Base-by-base conservation (phyloP, 2,329 filamentous ascomycete genomes). In the Ilyonectria mors-panacis region DNA sequence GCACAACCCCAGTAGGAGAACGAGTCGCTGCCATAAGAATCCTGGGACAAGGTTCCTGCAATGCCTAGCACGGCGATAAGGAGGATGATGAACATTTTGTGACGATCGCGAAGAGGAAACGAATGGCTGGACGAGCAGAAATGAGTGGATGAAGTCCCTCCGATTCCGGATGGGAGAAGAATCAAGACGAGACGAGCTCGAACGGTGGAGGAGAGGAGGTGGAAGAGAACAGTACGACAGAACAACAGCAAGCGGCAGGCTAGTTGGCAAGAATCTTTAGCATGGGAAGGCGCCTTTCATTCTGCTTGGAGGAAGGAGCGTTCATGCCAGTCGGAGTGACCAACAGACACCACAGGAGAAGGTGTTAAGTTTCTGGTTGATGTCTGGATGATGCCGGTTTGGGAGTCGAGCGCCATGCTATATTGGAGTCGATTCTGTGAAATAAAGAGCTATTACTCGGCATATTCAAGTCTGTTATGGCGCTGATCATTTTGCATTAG, bases 1-100 rank as follows among this genome's bases (percentile, higher is more conserved):
- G 68, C 73, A 56, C 73, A 75, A 7, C 73, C 73, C 73, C 73
- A 75, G 47, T 75, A 75, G 17, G 64, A 65, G 47, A 75, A 75
- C 13, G 65, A 47, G 10, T 62, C 54, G 28, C 44, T 35, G 53
- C 59, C 65, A 21, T 73, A 73, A 30, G 73, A 67, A 13, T 57
- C 56, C 23, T 75, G 73, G 19, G 71, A 59, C 47, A 68, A 62
- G 17, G 33, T 56, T 17, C 39, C 45, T 10, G 55, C 15, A 42
- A 72, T 53, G 67, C 73, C 75, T 47, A 75, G 61, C 4, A 70
- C 12, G 63, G 60, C 68, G 53, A 79, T 58, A 21, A 77, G 21
- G 13, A 78, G 47, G 42, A 68, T 56, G 35, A 47, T 37, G 59
- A 60, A 39, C 78, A 80, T 80, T 44, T 19, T 53, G 50, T 2